Conservation (phyloP, 495 filamentous ascomycete species). For the Penicillium turbatum region DNA sequence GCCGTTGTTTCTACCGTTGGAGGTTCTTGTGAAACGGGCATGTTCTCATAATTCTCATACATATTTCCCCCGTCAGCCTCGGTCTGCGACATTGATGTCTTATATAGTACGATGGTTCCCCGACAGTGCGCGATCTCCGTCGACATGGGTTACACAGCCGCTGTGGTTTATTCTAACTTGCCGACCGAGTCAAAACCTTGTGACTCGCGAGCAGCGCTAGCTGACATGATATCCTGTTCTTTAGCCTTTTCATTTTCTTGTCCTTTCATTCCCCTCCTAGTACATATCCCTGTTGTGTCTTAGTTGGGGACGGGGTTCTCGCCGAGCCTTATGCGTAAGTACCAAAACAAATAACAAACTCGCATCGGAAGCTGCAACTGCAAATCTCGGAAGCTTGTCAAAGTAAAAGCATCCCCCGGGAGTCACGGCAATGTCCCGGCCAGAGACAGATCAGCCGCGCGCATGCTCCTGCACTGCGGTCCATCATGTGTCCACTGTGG, state of each 20-base stretch:
- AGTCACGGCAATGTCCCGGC: constrained; percentile 7
- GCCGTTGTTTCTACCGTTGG: constrained; percentile 12
- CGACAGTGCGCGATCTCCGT: neutral
- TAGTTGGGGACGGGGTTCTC: neutral
- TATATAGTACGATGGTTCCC: neutral
- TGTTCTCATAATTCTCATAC: neutral
- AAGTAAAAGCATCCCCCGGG: constrained; percentile 3
- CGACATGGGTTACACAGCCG: constrained; percentile 16
- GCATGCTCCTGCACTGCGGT: constrained; percentile 15
- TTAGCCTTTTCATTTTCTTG: constrained; percentile 2
- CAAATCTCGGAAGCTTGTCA: constrained; percentile 5
- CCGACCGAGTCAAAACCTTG: constrained; percentile 5
- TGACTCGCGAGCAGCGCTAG: neutral
- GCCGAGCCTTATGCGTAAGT: neutral
- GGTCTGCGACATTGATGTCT: neutral
- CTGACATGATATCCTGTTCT: neutral
- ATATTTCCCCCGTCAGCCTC: constrained; percentile 1
- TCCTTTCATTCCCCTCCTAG: neutral
- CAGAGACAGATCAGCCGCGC: constrained; percentile 25
- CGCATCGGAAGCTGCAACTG: neutral
- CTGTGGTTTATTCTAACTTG: constrained; percentile 6
- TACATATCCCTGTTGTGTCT: neutral
- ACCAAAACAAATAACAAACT: neutral
- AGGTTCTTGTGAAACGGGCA: constrained; percentile 20
- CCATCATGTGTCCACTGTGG: constrained; percentile 17